Percentiles rank a stretch among this genome's conserved stretches.
These are phyloP conservation scores for Phytopythium sindhum DNA, from an alignment of 352 stramenopile genomes.

Conservation along the genomic window DNA sequence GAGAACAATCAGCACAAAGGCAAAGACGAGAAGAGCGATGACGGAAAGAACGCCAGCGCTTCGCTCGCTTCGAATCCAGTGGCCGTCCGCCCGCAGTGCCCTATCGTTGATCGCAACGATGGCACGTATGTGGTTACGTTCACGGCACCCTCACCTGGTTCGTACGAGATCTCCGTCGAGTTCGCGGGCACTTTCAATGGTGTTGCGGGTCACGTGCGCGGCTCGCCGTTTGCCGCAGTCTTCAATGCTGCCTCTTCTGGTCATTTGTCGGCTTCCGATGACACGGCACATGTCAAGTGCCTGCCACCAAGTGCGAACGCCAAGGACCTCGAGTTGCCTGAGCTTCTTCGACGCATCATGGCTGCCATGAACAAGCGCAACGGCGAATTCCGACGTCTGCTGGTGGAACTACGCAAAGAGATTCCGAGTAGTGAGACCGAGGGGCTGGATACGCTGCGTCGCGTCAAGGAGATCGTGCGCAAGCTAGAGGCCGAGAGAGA, in stretches of 20 bases:
- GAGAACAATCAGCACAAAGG: slow-evolving; percentile 18
- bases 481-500: slow-evolving; percentile 72
- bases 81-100: neutral
- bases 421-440: slow-evolving; percentile 78
- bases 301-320: slow-evolving; percentile 60
- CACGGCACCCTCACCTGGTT: slow-evolving; percentile 67
- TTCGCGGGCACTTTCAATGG: slow-evolving; percentile 94
- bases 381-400: slow-evolving; percentile 72
- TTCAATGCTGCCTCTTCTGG: slow-evolving; percentile 21
- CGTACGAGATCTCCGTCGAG: slow-evolving; percentile 86
- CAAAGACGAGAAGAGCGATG: slow-evolving; percentile 22
- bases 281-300: slow-evolving; percentile 76
- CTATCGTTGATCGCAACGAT: slow-evolving; percentile 88
- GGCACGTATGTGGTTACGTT: slow-evolving; percentile 94
- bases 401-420: slow-evolving; percentile 80
- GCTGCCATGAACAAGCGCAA: slow-evolving; percentile 83
- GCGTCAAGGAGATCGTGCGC: slow-evolving; percentile 82
- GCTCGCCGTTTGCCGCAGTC: slow-evolving; percentile 84
- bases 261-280: slow-evolving; percentile 34
- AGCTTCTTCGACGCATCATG: slow-evolving; percentile 73
- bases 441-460: slow-evolving; percentile 73
- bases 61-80: neutral
- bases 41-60: neutral
- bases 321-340: slow-evolving; percentile 73
- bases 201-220: slow-evolving; percentile 90